Conservation (phyloP, 164 flowering plant genomes). For the Akebia trifoliata region DNA sequence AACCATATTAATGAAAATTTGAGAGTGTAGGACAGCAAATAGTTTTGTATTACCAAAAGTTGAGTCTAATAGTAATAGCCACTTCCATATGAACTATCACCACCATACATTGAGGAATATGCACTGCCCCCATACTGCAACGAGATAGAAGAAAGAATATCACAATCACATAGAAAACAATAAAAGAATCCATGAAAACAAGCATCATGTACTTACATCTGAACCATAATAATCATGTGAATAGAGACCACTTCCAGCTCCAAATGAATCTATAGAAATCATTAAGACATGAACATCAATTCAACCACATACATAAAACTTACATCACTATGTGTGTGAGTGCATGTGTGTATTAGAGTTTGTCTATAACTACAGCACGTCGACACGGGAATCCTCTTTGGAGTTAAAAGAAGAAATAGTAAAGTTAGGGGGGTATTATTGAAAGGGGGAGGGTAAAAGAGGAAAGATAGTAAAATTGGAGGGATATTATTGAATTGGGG, state of each 20-base stretch:
- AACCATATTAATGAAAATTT: not conserved
- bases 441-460: too few species aligned
- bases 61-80: constrained; percentile 45
- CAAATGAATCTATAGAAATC: constrained; percentile 31
- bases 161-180: not conserved
- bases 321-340: too few species aligned
- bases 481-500: too few species aligned
- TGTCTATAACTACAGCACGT: too few species aligned
- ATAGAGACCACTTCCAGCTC: constrained; percentile 25
- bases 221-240: constrained; percentile 48
- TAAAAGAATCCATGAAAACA: not conserved
- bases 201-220: constrained; percentile 35
- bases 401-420: too few species aligned
- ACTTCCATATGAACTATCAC: constrained; percentile 41
- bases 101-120: constrained; percentile 39
- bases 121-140: constrained; percentile 43
- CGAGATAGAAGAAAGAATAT: not conserved
- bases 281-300: not conserved
- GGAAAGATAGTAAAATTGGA: too few species aligned
- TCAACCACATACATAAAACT: too few species aligned
- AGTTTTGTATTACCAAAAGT: constrained; percentile 23
- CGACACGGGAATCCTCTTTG: too few species aligned
- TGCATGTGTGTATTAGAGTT: too few species aligned
- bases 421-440: too few species aligned
- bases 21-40: not conserved